Evolutionary conservation across 495 filamentous ascomycete species (phyloP).

Genomic region (Neurospora tetrasperma): DNA sequence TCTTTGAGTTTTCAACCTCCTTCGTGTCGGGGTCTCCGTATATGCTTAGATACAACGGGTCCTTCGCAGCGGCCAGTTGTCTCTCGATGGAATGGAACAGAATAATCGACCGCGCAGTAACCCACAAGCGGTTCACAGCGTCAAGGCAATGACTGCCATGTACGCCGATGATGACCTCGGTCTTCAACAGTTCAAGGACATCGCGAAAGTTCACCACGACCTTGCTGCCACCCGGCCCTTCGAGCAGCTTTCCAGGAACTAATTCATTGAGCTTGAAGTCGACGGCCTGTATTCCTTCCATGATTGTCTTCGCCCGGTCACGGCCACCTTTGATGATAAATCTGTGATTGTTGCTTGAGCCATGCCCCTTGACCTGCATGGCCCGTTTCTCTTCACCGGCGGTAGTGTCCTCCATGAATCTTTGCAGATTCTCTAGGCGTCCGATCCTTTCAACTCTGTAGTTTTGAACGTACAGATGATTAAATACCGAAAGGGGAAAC

Average conservation of each 20-base stretch:
- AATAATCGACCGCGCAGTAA: background rate
- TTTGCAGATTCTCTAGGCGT: background rate
- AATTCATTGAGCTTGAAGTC: background rate
- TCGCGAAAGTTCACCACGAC: background rate
- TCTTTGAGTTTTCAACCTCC: background rate
- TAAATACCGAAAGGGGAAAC: background rate
- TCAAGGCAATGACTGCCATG: background rate
- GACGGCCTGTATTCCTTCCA: background rate
- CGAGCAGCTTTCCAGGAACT: background rate
- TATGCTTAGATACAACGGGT: background rate
- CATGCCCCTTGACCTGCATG: background rate
- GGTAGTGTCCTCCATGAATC: background rate
- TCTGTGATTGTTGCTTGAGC: background rate
- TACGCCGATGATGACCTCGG: background rate
- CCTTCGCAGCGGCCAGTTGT: background rate
- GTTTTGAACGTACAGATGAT: background rate
- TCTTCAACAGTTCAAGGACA: background rate
- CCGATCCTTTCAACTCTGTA: background rate
- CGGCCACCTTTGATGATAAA: background rate
- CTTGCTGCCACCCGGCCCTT: background rate
- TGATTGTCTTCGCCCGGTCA: background rate
- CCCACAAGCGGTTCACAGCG: background rate
- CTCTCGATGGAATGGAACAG: background rate
- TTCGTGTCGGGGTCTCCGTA: background rate
- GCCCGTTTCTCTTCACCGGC: background rate